phyloP scores from a whole-genome alignment of 345 rosid species.

The Corymbia maculata region DNA sequence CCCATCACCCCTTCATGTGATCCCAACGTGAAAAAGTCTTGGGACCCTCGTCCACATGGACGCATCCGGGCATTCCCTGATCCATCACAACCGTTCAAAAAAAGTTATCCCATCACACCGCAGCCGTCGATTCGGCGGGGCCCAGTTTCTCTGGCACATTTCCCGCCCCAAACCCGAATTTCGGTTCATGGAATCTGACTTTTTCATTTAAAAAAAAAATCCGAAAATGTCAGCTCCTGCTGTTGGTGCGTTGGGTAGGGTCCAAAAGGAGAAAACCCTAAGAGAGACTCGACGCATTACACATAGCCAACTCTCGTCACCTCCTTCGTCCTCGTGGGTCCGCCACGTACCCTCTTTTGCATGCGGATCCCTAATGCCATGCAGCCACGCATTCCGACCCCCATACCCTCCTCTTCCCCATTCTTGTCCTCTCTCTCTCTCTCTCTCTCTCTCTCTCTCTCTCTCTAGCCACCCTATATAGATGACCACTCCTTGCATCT shows the following conservation, averaged over 20 bases:
- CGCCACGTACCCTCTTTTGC: slow-evolving; percentile 46
- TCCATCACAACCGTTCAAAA: background rate
- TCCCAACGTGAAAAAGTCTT: background rate
- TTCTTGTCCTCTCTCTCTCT: background rate
- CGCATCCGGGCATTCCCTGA: background rate
- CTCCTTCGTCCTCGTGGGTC: background rate
- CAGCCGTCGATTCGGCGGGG: background rate
- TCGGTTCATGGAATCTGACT: background rate
- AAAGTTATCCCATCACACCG: background rate
- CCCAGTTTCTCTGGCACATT: background rate
- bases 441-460: slow-evolving; percentile 1
- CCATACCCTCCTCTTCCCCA: slow-evolving; percentile 4
- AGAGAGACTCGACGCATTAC: background rate
- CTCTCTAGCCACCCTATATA: background rate
- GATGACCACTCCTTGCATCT: background rate
- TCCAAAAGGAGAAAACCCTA: background rate
- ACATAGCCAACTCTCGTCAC: slow-evolving; percentile 11
- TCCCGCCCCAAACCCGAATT: background rate
- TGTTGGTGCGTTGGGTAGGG: background rate
- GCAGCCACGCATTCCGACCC: slow-evolving; percentile 31
- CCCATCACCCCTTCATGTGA: background rate
- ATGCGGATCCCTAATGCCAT: slow-evolving; percentile 33
- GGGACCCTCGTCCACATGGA: background rate
- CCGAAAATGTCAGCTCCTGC: background rate
- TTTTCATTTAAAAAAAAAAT: background rate